Evolutionary conservation across 1,284 basidiomycete species (phyloP).

Genomic region (Acaromyces ingoldii): DNA sequence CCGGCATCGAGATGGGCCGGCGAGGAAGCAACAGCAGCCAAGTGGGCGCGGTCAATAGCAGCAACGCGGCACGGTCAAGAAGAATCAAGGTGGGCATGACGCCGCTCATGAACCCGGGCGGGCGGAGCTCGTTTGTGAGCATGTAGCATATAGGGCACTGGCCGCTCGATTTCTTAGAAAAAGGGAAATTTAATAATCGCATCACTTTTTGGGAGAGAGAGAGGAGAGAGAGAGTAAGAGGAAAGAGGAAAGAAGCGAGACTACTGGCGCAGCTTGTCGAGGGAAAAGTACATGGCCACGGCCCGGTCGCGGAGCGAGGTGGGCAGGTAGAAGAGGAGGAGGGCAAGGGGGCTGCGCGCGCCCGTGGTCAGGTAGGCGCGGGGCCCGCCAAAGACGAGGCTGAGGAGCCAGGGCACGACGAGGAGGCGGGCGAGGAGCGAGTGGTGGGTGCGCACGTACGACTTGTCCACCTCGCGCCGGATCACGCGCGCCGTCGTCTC

Average conservation of each 20-base stretch:
- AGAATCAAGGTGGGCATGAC: conserved; percentile 88
- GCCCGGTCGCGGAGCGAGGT: conserved; percentile 23
- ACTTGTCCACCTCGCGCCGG: conserved; percentile 8
- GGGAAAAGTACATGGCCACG: conserved; percentile 24
- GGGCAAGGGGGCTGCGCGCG: conserved; percentile 18
- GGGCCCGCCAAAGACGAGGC: background rate
- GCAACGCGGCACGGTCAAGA: conserved; percentile 15
- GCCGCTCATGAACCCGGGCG: conserved; percentile 79
- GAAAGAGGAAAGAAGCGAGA: too few relatives aligned
- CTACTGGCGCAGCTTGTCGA: too few relatives aligned
- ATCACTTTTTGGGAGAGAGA: too few relatives aligned
- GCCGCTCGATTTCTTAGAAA: too few relatives aligned
- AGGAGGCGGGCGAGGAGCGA: conserved; percentile 6
- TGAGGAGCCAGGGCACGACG: background rate
- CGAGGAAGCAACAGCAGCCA: conserved; percentile 1
- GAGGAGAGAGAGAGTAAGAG: too few relatives aligned
- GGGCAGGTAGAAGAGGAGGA: conserved; percentile 32
- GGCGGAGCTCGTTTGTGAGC: conserved; percentile 86
- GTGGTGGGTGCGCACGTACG: conserved; percentile 25
- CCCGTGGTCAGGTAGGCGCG: conserved; percentile 8
- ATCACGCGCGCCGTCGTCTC: conserved; percentile 26
- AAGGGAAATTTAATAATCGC: too few relatives aligned
- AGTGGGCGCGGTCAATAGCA: background rate
- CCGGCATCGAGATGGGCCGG: background rate
- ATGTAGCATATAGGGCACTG: conserved; percentile 58